Evolutionary conservation across 1,139 yeast species (phyloP).

Genomic region (Pichia sp.): DNA sequence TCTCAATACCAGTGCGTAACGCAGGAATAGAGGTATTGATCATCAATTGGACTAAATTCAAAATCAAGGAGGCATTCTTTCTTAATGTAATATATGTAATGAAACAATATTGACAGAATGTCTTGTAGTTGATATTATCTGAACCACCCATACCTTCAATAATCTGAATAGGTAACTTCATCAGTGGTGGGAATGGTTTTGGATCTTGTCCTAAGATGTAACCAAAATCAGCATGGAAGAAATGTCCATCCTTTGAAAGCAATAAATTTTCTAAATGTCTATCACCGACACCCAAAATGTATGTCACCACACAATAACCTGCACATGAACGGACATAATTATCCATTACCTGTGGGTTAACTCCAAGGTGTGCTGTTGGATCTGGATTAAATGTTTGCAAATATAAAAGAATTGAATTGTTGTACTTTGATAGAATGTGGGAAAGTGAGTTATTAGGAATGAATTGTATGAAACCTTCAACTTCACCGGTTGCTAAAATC

Average conservation of each 20-base stretch:
- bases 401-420: slow-evolving; percentile 71
- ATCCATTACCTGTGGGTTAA: slow-evolving; percentile 78
- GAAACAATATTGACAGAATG: slow-evolving; percentile 90
- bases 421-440: slow-evolving; percentile 69
- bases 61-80: slow-evolving; percentile 83
- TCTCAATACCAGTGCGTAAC: slow-evolving; percentile 20
- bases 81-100: slow-evolving; percentile 90
- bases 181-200: slow-evolving; percentile 96
- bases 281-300: slow-evolving; percentile 94
- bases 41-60: slow-evolving; percentile 95
- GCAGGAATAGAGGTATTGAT: slow-evolving; percentile 86
- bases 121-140: slow-evolving; percentile 76
- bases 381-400: slow-evolving; percentile 67
- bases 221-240: slow-evolving; percentile 98
- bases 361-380: slow-evolving; percentile 62
- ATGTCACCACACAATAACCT: slow-evolving; percentile 96
- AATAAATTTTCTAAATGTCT: slow-evolving; percentile 91
- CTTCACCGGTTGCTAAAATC: slow-evolving; percentile 86
- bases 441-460: slow-evolving; percentile 90
- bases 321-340: slow-evolving; percentile 95
- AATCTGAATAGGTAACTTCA: slow-evolving; percentile 96
- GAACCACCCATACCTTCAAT: slow-evolving; percentile 98
- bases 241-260: slow-evolving; percentile 52
- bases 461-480: slow-evolving; percentile 91
- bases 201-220: slow-evolving; percentile 96